Conservation (phyloP, 176 grass and related monocot species). For the Eragrostis curvula region DNA sequence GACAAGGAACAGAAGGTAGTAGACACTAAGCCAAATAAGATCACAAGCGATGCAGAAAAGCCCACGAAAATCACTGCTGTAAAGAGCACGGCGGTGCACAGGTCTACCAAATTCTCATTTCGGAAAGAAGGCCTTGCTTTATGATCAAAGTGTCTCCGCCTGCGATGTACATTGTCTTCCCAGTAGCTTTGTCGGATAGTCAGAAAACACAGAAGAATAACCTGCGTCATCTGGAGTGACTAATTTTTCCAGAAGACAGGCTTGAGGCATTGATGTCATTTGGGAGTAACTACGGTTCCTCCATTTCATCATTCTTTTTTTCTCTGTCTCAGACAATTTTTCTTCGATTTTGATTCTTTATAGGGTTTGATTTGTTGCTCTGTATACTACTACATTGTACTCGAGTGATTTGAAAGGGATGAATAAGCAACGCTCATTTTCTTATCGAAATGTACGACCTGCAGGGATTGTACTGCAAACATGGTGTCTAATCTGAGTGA, state of each 20-base stretch:
- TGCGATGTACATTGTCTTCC: slow-evolving; percentile 27
- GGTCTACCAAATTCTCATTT: slow-evolving; percentile 62
- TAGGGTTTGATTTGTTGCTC: background rate
- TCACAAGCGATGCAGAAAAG: slow-evolving; percentile 48
- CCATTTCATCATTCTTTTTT: background rate
- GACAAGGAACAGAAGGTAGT: slow-evolving; percentile 30
- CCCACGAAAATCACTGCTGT: slow-evolving; percentile 39
- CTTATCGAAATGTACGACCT: background rate
- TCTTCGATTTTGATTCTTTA: slow-evolving; percentile 27
- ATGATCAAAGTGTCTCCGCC: slow-evolving; percentile 26
- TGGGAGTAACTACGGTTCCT: background rate
- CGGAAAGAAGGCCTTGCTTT: slow-evolving; percentile 67
- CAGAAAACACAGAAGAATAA: slow-evolving; percentile 43
- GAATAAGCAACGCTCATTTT: background rate
- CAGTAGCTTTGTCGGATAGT: slow-evolving; percentile 28
- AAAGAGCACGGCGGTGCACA: slow-evolving; percentile 60
- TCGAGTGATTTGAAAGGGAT: slow-evolving; percentile 1
- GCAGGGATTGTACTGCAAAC: background rate
- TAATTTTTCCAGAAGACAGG: slow-evolving; percentile 21
- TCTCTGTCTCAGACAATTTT: background rate
- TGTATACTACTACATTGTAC: background rate
- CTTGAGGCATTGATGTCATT: background rate
- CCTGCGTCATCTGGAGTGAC: background rate
- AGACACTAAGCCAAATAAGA: slow-evolving; percentile 39
- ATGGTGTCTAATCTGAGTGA: background rate